These are phyloP conservation scores for Phytophthora podocarpi DNA, from an alignment of 352 stramenopile species.

Conservation along the genomic window DNA sequence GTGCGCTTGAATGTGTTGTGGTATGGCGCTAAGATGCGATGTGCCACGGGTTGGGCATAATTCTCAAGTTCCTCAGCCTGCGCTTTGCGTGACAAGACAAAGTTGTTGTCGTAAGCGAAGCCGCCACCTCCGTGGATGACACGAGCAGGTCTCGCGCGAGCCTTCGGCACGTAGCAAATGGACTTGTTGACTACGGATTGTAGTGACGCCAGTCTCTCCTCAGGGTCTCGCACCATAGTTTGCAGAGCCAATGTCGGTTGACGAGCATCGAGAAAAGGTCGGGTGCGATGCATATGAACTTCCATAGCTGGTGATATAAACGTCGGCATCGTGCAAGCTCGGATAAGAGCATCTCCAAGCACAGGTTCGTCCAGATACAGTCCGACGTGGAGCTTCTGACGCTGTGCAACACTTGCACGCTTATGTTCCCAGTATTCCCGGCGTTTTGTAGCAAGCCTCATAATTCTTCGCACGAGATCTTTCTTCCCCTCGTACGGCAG, in stretches of 20 bases:
- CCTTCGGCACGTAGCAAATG: slow-evolving; percentile 79
- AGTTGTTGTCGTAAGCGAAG: slow-evolving; percentile 42
- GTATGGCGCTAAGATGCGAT: slow-evolving; percentile 47
- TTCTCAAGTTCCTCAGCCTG: slow-evolving; percentile 29
- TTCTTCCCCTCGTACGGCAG: slow-evolving; percentile 37
- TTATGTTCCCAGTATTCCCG: slow-evolving; percentile 49
- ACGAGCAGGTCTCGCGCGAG: slow-evolving; percentile 43
- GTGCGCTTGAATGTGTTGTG: slow-evolving; percentile 75
- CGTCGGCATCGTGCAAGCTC: slow-evolving; percentile 52
- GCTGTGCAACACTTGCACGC: slow-evolving; percentile 30
- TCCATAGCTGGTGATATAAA: slow-evolving; percentile 83
- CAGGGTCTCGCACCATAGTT: slow-evolving; percentile 51
- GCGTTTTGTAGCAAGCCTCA: slow-evolving; percentile 34
- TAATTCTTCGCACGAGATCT: slow-evolving; percentile 44
- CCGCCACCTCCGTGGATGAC: slow-evolving; percentile 48
- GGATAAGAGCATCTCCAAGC: slow-evolving; percentile 52
- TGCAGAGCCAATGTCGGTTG: slow-evolving; percentile 49
- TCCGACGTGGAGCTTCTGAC: slow-evolving; percentile 31
- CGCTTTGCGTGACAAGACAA: slow-evolving; percentile 48
- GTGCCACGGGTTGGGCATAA: slow-evolving; percentile 37
- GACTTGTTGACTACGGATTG: slow-evolving; percentile 60
- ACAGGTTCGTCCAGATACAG: slow-evolving; percentile 53
- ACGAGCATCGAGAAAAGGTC: slow-evolving; percentile 21
- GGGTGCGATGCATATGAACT: slow-evolving; percentile 50
- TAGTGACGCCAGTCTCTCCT: slow-evolving; percentile 50